Evolutionary conservation across 257 asterid genomes (phyloP), one percentile per base, ranked within the genome.

Genomic region (Solanum arcanum): DNA sequence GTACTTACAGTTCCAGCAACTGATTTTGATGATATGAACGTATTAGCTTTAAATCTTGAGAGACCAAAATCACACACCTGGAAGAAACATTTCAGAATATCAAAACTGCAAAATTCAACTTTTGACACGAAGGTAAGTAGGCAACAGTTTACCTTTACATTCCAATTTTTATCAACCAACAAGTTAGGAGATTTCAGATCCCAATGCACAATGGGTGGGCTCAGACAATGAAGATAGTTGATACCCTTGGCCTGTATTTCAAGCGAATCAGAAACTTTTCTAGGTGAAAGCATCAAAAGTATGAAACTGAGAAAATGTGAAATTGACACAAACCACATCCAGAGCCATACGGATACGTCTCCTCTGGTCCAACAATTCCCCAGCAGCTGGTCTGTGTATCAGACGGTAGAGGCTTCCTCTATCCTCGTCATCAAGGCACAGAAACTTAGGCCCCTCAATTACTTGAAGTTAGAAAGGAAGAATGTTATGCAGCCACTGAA

Each of bases 1-100:
- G 81, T 11, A 81, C 96, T 95, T 89, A 96, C 99, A 3, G 99
- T 96, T 93, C 99, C 99, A 84, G 98, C 99, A 84, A 94, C 97
- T 46, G 99, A 96, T 90, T 96, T 96, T 0, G 99, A 95, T 82
- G 99, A 94, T 88, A 96, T 90, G 91, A 95, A 96, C 3, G 98
- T 95, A 94, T 93, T 96, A 49, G 98, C 96, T 95, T 96, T 95
- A 91, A 96, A 96, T 89, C 98, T 91, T 42, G 99, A 96, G 87
- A 96, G 89, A 86, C 99, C 99, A 88, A 96, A 96, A 92, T 96
- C 99, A 83, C 99, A 95, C 5, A 96, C 99, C 99, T 96, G 89
- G 18, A 47, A 25, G 72, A 41, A 60, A 77, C 47, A 78, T 66
- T 12, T 66, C n/a, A 20, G 74, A 15, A 7, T 60, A 62, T 41